Evolutionary conservation across 108 stramenopile genomes (phyloP).

Genomic region (Stephanodiscus triporus): DNA sequence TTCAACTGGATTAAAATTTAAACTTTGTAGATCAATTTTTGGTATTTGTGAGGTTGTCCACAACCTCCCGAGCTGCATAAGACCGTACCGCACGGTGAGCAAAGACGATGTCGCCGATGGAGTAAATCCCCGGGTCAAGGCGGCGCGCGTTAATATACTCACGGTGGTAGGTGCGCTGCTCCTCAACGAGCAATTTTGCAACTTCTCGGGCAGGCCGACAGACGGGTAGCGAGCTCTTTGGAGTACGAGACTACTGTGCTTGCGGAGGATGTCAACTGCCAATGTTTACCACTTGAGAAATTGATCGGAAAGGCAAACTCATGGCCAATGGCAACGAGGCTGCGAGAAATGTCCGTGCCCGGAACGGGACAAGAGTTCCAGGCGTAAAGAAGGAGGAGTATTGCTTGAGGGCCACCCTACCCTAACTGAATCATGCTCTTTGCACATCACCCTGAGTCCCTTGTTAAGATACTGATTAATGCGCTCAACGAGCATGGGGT

Average conservation of each 20-base stretch:
- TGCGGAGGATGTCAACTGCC: background rate
- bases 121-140: no score
- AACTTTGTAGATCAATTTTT: no score
- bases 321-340: slow-evolving; percentile 16
- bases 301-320: background rate
- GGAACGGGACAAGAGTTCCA: no score
- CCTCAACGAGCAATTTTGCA: background rate
- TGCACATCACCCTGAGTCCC: background rate
- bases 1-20: no score
- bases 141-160: background rate
- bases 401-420: slow-evolving; percentile 13
- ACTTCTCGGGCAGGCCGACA: background rate
- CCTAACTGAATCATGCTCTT: background rate
- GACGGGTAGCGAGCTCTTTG: background rate
- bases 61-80: no score
- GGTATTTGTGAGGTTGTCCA: no score
- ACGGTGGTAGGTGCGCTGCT: background rate
- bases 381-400: no score
- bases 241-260: background rate
- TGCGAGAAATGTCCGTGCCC: no score
- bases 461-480: slow-evolving; percentile 31
- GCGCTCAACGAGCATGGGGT: slow-evolving; percentile 9
- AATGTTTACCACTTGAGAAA: no score
- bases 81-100: no score
- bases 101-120: no score